Percentiles rank a stretch among this genome's conserved stretches.
phyloP scores from a whole-genome alignment of 108 stramenopile species.

The Parmales sp. region DNA sequence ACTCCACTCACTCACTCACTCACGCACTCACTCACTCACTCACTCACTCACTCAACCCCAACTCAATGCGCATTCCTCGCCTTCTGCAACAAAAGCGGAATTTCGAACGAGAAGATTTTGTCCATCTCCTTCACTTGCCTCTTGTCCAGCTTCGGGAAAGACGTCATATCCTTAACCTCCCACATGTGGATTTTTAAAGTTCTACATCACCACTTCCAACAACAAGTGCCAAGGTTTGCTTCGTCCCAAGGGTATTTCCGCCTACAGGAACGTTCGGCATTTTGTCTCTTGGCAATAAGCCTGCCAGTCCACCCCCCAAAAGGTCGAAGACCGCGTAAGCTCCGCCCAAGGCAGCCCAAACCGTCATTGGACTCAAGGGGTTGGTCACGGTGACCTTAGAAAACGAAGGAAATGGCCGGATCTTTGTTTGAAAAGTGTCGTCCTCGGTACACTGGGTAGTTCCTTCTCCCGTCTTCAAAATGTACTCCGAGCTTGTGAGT shows the following conservation, averaged over 20 bases:
- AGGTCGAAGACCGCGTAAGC: background rate
- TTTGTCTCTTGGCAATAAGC: too few species aligned
- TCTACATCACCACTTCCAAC: too few species aligned
- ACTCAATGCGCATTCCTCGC: slow-evolving; percentile 28
- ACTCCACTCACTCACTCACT: too few species aligned
- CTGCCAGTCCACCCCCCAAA: background rate
- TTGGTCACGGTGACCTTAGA: background rate
- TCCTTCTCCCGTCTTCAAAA: background rate
- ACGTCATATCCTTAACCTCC: slow-evolving; percentile 81
- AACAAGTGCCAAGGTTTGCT: too few species aligned
- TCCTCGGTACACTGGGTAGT: too few species aligned
- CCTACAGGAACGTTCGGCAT: too few species aligned
- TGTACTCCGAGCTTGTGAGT: background rate
- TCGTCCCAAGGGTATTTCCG: too few species aligned
- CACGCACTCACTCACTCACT: too few species aligned
- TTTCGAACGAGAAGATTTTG: slow-evolving; percentile 69
- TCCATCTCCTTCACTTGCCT: slow-evolving; percentile 77
- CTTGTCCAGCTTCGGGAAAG: slow-evolving; percentile 90
- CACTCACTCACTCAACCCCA: too few species aligned
- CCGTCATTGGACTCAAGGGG: background rate
- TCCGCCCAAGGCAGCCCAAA: background rate
- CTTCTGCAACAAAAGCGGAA: slow-evolving; percentile 70
- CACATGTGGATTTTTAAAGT: slow-evolving; percentile 65
- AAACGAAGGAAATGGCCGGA: background rate
- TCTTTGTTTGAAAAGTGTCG: background rate